Conservation (phyloP, 2,329 filamentous ascomycete species). For the Alternaria gansuensis region DNA sequence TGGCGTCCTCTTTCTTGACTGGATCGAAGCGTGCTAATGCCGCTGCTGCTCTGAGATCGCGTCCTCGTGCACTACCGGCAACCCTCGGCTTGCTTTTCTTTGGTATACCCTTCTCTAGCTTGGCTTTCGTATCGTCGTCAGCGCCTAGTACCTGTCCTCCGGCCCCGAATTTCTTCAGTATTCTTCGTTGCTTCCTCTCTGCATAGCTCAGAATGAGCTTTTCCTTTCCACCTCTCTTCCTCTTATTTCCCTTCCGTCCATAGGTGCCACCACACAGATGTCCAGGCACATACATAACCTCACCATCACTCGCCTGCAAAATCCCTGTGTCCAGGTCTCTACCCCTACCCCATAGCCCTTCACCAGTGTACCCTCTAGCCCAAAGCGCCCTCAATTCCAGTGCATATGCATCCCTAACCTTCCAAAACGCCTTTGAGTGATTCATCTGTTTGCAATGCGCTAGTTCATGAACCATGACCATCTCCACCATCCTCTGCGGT, state of each 20-base stretch:
- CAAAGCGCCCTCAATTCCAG: slow-evolving; percentile 75
- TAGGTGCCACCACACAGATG: slow-evolving; percentile 86
- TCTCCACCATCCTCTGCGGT: slow-evolving; percentile 83
- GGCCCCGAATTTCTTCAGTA: slow-evolving; percentile 78
- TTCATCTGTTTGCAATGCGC: slow-evolving; percentile 95
- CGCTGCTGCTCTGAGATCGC: slow-evolving; percentile 79
- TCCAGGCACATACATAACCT: slow-evolving; percentile 53
- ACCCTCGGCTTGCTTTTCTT: slow-evolving; percentile 74
- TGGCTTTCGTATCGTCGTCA: slow-evolving; percentile 70
- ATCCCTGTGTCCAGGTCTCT: slow-evolving; percentile 63
- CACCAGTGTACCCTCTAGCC: slow-evolving; percentile 75
- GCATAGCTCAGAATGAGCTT: slow-evolving; percentile 68
- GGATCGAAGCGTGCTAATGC: slow-evolving; percentile 76
- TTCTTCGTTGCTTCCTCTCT: slow-evolving; percentile 75
- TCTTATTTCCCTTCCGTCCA: slow-evolving; percentile 63
- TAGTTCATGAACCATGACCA: slow-evolving; percentile 95
- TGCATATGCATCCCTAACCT: slow-evolving; percentile 76
- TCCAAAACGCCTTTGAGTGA: slow-evolving; percentile 82
- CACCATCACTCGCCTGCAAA: slow-evolving; percentile 36
- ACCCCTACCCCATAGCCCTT: slow-evolving; percentile 84
- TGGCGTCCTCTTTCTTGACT: slow-evolving; percentile 55
- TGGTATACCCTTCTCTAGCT: slow-evolving; percentile 71
- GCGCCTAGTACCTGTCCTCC: slow-evolving; percentile 74
- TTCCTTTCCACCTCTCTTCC: slow-evolving; percentile 54
- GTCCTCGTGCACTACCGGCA: slow-evolving; percentile 75